Evolutionary conservation across 306 rosid genomes (phyloP), one percentile per base, ranked within the genome.

Genomic region (Sicyos edulis): DNA sequence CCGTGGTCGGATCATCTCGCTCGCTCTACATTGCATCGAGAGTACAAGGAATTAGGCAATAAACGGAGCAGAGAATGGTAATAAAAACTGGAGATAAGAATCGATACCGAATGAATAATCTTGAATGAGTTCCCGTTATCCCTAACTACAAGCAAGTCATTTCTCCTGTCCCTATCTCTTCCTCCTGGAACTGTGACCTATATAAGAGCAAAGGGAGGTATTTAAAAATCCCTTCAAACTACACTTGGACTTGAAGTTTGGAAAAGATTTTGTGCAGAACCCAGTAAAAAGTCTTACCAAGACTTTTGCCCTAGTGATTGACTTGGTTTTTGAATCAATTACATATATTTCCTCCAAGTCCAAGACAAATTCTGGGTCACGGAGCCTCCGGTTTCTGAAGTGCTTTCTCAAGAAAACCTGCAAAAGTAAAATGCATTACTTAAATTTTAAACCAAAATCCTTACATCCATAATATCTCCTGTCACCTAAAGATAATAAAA

Each of bases 291-390:
- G 71, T 7, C 86, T 88, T 82, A 92, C 98, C 87, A 90, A 50
- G 73, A 90, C 83, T 88, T 79, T 92, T 47, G 96, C 98, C 82
- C 98, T 83, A 60, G 89, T 88, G 42, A 92, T 88, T 45, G 98
- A 92, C 82, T 90, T 92, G 47, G 93, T 84, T 75, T 80, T 90
- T 77, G 98, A 92, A 78, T 92, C 93, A 66, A 92, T 85, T 7
- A 90, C 84, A 74, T 92, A 92, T 72, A 90, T 90, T 85, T 92
- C 96, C 82, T 92, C 98, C 10, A 92, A 92, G 77, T 92, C 98
- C 54, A 92, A 83, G 75, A 92, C 88, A 64, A 92, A 92, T 74
- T 92, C 98, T 0, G 90, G 90, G 71, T 90, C 98, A 17, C 86
- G 83, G 70, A 79, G 52, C 77, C 96, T 83, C 71, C 96, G 81